phyloP scores from a whole-genome alignment of 768 basidiomycete genomes.

The Phanerodontia chrysosporium region DNA sequence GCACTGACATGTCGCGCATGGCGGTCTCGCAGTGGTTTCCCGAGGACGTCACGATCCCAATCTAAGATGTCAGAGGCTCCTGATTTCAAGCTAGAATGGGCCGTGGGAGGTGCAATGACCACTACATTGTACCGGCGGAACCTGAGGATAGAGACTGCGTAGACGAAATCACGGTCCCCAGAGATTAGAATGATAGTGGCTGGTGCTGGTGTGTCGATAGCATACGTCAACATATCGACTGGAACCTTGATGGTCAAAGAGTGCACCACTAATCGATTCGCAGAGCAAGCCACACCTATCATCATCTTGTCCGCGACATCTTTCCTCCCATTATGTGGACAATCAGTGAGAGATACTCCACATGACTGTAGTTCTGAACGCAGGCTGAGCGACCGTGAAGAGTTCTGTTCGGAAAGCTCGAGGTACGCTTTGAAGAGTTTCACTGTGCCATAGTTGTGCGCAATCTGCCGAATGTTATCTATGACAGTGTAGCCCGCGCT shows the following conservation, averaged over 20 bases:
- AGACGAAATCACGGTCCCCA: conserved; percentile 64
- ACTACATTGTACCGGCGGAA: conserved; percentile 14
- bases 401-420: conserved; percentile 35
- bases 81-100: conserved; percentile 44
- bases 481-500: conserved; percentile 39
- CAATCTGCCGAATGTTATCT: conserved; percentile 37
- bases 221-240: conserved; percentile 67
- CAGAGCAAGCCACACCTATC: conserved; percentile 32
- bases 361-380: conserved; percentile 42
- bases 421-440: conserved; percentile 51
- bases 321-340: conserved; percentile 22
- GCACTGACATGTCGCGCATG: conserved; percentile 5
- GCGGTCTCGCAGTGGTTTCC: background rate
- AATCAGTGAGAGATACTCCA: conserved; percentile 37
- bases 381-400: conserved; percentile 30
- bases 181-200: conserved; percentile 57
- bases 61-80: conserved; percentile 54
- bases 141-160: conserved; percentile 51
- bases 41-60: conserved; percentile 32
- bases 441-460: conserved; percentile 41
- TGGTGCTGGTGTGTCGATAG: conserved; percentile 51
- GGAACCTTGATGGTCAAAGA: conserved; percentile 1
- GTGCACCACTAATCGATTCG: background rate
- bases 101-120: conserved; percentile 10
- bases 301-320: conserved; percentile 45